Evolutionary conservation across 441 rosid genomes (phyloP).

Genomic region (Mallotus japonicus): DNA sequence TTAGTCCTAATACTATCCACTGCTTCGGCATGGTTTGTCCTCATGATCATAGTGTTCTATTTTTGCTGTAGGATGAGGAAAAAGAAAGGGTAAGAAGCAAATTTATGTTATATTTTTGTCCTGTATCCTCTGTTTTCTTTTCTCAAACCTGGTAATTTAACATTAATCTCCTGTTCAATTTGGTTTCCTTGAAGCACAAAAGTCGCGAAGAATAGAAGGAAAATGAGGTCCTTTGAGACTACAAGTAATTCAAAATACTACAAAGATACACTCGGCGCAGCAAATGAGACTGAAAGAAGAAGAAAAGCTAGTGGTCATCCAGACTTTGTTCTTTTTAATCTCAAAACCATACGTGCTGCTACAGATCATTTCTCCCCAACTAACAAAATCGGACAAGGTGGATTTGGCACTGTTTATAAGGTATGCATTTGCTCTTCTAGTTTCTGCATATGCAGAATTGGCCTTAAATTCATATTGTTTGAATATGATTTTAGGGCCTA

Average conservation of each 20-base stretch:
- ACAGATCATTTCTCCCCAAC: conserved; percentile 19
- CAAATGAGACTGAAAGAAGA: background rate
- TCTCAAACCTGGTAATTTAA: background rate
- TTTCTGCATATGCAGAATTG: too few species aligned
- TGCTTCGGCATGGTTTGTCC: background rate
- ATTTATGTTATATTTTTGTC: background rate
- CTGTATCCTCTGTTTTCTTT: too few species aligned
- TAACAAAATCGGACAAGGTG: conserved; percentile 32
- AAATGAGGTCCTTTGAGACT: background rate
- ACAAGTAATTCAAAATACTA: background rate
- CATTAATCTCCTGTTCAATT: background rate
- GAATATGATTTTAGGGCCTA: background rate
- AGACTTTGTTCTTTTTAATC: background rate
- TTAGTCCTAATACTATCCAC: background rate
- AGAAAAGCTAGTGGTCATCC: background rate
- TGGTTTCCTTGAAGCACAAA: background rate
- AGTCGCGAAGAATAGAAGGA: background rate
- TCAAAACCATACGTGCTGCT: conserved; percentile 17
- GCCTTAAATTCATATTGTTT: background rate
- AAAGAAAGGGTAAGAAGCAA: background rate
- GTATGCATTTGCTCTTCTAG: background rate
- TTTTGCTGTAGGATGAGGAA: background rate
- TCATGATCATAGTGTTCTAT: background rate
- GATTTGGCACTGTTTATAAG: conserved; percentile 36
- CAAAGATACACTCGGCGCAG: too few species aligned